Conservation (phyloP, 495 filamentous ascomycete species). For the Parathielavia hyrcaniae region DNA sequence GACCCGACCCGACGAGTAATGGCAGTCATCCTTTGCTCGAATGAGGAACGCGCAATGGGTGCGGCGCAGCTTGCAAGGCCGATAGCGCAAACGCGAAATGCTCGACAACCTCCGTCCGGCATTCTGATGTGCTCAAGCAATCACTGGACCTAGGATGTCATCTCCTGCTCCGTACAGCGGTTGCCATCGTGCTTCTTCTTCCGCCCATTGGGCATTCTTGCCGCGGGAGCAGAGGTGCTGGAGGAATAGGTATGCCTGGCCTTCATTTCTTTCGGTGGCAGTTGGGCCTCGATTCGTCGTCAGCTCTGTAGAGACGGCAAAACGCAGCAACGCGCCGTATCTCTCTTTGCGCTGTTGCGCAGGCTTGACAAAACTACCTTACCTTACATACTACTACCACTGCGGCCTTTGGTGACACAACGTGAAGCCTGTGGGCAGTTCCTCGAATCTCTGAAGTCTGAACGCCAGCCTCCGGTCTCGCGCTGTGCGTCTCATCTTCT, state of each 20-base stretch:
- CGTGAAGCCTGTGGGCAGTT: slow-evolving; percentile 10
- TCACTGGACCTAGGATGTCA: not conserved
- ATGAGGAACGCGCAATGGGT: not conserved
- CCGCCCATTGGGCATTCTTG: slow-evolving; percentile 27
- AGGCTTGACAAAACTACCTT: slow-evolving; percentile 18
- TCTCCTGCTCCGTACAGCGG: not conserved
- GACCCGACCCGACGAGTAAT: slow-evolving; percentile 9
- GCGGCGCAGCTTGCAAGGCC: not conserved
- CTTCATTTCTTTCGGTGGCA: slow-evolving; percentile 5
- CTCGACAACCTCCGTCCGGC: not conserved
- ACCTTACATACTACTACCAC: slow-evolving; percentile 16
- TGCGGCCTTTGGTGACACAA: slow-evolving; percentile 5
- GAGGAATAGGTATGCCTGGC: not conserved
- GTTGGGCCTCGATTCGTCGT: slow-evolving; percentile 10
- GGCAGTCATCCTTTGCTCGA: not conserved
- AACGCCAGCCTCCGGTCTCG: slow-evolving; percentile 23
- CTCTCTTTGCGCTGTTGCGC: slow-evolving; percentile 16
- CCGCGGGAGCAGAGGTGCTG: slow-evolving; percentile 6
- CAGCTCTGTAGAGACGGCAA: not conserved
- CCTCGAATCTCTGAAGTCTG: not conserved
- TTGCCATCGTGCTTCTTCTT: slow-evolving; percentile 2
- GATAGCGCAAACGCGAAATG: not conserved
- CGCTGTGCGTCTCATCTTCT: slow-evolving; percentile 7
- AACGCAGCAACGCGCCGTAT: not conserved
- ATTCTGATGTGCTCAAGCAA: not conserved